These are phyloP conservation scores for Stemphylium vesicarium DNA, from an alignment of 2,329 filamentous ascomycete species.

Conservation along the genomic window DNA sequence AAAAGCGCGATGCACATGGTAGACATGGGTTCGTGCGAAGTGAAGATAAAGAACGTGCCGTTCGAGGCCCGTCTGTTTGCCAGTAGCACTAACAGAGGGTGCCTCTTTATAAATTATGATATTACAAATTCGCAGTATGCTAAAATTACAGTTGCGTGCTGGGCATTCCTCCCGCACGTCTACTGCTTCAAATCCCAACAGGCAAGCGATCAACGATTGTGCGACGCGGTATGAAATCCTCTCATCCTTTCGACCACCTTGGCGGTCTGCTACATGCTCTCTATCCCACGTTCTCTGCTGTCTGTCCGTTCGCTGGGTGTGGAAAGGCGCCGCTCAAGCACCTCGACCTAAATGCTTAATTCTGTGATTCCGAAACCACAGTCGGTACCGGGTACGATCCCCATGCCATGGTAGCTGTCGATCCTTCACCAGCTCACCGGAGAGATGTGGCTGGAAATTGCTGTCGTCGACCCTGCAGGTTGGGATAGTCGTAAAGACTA, in stretches of 20 bases:
- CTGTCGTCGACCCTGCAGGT: constrained; percentile 5
- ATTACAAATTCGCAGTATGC: too few species aligned
- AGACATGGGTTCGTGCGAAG: too few species aligned
- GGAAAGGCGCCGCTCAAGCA: neutral
- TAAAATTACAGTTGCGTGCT: too few species aligned
- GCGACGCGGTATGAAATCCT: neutral
- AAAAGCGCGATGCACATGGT: too few species aligned
- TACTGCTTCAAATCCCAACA: neutral
- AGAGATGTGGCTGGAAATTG: neutral
- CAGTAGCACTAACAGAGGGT: too few species aligned
- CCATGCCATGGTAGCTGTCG: neutral
- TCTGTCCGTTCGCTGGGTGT: neutral
- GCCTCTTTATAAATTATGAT: too few species aligned
- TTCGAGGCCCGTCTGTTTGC: too few species aligned
- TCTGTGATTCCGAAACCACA: neutral
- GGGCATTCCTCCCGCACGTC: neutral
- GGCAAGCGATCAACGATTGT: neutral
- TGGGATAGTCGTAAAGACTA: neutral
- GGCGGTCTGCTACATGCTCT: neutral
- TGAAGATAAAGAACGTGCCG: too few species aligned
- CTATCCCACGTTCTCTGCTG: neutral
- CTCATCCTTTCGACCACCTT: neutral
- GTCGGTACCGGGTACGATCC: neutral
- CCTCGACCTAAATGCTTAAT: neutral
- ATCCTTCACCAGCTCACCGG: neutral